Base-by-base conservation (phyloP, 441 rosid species). In the Populus tomentosa region DNA sequence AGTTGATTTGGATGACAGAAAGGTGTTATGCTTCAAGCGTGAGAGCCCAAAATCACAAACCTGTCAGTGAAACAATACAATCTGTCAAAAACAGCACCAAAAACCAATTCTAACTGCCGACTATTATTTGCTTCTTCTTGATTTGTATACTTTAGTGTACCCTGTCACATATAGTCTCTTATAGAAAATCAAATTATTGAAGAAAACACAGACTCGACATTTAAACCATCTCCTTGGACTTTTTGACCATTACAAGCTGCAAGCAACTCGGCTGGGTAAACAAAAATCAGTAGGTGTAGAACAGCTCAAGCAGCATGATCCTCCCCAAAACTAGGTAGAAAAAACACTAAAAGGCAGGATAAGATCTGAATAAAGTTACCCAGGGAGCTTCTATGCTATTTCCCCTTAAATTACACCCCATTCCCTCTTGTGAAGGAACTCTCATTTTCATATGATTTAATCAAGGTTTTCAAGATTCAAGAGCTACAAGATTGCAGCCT, bases 21-120 rank as follows among this genome's bases (percentile, higher is more conserved):
- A 95, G 28, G 99, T 95, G 81, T 92, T 94, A 78, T 95, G 98
- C 85, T 95, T 95, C 82, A 95, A 88, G 81, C 99, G 97, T 61
- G 99, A 95, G 85, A 95, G 82, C 76, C 99, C 99, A 88, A 95
- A 95, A 89, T 95, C 99, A 80, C 89, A 68, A 13, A 95, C 99
- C 99, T 95, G 87, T 85, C 83, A 21, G 40, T 76, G 70, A 72
- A 72, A 65, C 20, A 32, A n/a, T 4, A 53, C 14, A 18, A 18
- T 73, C 26, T 16, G 11, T 82, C 23, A 73, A 73, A 71, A 68
- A 18, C 2, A n/a, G 33, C 4, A 64, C 14, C 33, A 38, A 63
- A 59, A 66, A 35, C 28, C 16, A 73, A 35, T 62, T 42, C 67
- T 13, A 33, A 75, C 8, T 50, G 77, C 56, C 67, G 28, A 36